Evolutionary conservation across 208 protist species (phyloP), one percentile per base, ranked within the genome.

Genomic region (Leishmania arabica): DNA sequence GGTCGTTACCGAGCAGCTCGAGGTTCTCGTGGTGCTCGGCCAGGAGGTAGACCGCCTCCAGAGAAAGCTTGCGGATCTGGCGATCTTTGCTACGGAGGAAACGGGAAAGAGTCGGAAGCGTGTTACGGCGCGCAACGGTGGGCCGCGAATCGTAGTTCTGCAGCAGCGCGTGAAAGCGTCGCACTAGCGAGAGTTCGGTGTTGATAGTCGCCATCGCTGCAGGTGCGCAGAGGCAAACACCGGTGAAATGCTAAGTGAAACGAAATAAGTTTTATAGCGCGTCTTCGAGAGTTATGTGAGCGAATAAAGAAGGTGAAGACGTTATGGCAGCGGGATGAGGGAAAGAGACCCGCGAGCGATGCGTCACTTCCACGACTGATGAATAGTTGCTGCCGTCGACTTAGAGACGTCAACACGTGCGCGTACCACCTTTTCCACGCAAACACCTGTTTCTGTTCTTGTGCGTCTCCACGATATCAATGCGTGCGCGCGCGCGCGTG

Each of bases 11-110:
- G 9, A 98, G 84, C 17, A 95, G 85, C 47, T 95, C 92, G 6
- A 95, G 75, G 82, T 97, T 98, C 34, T 97, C 92, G 1, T 93
- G 94, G 82, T 98, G 96, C 84, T 95, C 82, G 4, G 92, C 89
- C 13, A 98, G 89, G 64, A 97, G 71, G 68, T 88, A 84, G 42
- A 98, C 84, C 1, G 93, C 89, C 53, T 93, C 87, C 15, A 95
- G 79, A 8, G 93, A 88, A 40, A 91, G 81, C 60, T 93, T 89
- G 21, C 91, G 92, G 49, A 95, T 93, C 54, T 97, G 90, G 34
- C 92, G 82, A 17, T 97, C 92, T 47, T 93, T 93, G 86, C 92
- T 97, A 15, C 81, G 77, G 24, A 98, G 81, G 76, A 97, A 98
- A 40, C 94, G 92, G 9, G 89, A 77, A 31, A 98, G 81, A 24